Conservation (phyloP, 306 rosid genomes). For the Pyrus betulifolia region DNA sequence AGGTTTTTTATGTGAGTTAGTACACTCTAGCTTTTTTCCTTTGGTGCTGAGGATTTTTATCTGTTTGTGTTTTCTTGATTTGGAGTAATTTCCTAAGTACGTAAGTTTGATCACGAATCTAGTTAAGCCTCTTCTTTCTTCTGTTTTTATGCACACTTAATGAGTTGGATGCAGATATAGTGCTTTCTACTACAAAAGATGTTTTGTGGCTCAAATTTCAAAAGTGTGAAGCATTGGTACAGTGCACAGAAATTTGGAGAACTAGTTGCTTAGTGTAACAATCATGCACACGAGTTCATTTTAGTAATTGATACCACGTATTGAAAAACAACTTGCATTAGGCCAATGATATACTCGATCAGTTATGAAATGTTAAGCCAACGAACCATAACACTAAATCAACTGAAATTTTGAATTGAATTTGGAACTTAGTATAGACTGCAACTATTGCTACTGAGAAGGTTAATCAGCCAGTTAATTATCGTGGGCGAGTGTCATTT, state of each 20-base stretch:
- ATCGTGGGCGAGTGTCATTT: background rate
- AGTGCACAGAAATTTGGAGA: background rate
- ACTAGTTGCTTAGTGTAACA: background rate
- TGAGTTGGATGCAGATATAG: background rate
- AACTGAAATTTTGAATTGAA: background rate
- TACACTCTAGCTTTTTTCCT: background rate
- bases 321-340: background rate
- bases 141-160: background rate
- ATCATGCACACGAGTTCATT: background rate
- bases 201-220: background rate
- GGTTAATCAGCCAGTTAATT: background rate
- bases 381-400: background rate
- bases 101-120: background rate
- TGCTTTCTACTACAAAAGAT: background rate
- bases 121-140: background rate
- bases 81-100: background rate
- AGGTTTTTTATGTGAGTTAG: slow-evolving; percentile 61
- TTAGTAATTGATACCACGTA: background rate
- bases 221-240: background rate
- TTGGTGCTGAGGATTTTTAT: background rate
- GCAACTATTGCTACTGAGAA: background rate
- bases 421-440: background rate
- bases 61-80: background rate
- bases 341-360: background rate
- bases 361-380: background rate